These are phyloP conservation scores for Fabrea salina DNA, from an alignment of 169 alveolate species.

Conservation along the genomic window DNA sequence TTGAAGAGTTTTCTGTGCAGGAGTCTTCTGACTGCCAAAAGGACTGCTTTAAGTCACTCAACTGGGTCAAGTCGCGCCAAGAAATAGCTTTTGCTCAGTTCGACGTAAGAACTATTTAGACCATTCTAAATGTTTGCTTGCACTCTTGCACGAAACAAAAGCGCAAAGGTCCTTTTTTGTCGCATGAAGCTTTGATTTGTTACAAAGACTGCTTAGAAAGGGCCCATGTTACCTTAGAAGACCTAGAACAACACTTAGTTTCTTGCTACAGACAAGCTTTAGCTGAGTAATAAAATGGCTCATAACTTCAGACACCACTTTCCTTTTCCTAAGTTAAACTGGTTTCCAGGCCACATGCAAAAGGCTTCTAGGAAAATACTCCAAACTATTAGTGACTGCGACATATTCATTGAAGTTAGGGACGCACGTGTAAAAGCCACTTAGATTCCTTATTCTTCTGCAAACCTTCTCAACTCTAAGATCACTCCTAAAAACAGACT, in stretches of 20 bases:
- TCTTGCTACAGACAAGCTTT: neutral
- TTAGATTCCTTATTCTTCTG: constrained; percentile 18
- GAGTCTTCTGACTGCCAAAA: neutral
- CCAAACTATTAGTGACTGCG: constrained; percentile 44
- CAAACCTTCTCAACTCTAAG: constrained; percentile 40
- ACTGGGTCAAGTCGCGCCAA: neutral
- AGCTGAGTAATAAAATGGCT: too few relatives aligned
- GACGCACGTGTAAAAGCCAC: constrained; percentile 65
- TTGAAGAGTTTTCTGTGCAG: neutral
- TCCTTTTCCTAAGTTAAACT: constrained; percentile 42
- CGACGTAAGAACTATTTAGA: neutral
- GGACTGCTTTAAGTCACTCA: neutral
- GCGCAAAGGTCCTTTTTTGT: neutral
- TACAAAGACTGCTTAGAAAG: neutral
- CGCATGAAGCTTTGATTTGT: neutral
- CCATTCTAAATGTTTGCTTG: neutral
- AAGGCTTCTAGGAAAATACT: constrained; percentile 56
- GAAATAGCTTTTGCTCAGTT: neutral
- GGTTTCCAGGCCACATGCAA: constrained; percentile 84
- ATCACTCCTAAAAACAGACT: constrained; percentile 39
- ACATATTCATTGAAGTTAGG: constrained; percentile 70
- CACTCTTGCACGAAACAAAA: constrained; percentile 1
- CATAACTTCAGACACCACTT: too few relatives aligned
- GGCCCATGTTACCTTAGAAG: neutral
- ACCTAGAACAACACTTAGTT: neutral